Evolutionary conservation across 2,329 filamentous ascomycete species (phyloP), one percentile per base, ranked within the genome.

Genomic region (Blastomyces emzantsi): DNA sequence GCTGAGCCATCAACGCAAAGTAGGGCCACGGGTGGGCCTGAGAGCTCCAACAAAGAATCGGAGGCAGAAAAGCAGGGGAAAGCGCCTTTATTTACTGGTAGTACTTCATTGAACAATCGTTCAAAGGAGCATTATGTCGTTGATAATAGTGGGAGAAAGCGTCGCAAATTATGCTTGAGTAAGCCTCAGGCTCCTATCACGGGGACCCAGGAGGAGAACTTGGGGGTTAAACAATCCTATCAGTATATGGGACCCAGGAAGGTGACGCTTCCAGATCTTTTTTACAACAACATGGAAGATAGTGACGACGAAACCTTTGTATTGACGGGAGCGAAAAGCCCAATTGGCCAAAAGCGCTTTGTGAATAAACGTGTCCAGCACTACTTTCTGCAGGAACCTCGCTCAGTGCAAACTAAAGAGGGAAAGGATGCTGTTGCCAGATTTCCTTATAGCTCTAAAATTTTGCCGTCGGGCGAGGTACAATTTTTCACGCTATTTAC

Each of bases 251-350:
- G 45, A 19, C 58, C 60, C 13, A 22, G 33, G n/a, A 73, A 72
- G 39, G 63, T 79, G n/a, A 67, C 70, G 30, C 69, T 76, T 5
- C 73, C 78, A 58, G 70, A 76, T 58, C 63, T 81, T 5, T 81
- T 81, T 67, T 81, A 80, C 63, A 74, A 63, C 67, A 72, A 59
- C 62, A 74, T 65, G 36, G 67, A 67, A 30, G 71, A 73, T 39
- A 64, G 71, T 15, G 67, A 66, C n/a, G 64, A 71, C n/a, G 69
- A 71, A 11, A 65, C 63, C 61, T 73, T 71, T 64, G 63, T 68
- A 25, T 59, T 73, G 13, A 54, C 68, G n/a, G 63, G 68, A 15
- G 66, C 70, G 4, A 64, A 65, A 39, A 60, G 66, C 52, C 69
- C 73, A 41, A 63, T 61, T 55, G 74, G 70, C 28, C 67, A 71